Percentiles rank a stretch among this genome's conserved stretches.
These are phyloP conservation scores for Chaetomiaceae sp. DNA, from an alignment of 2,329 filamentous ascomycete genomes.

Conservation along the genomic window DNA sequence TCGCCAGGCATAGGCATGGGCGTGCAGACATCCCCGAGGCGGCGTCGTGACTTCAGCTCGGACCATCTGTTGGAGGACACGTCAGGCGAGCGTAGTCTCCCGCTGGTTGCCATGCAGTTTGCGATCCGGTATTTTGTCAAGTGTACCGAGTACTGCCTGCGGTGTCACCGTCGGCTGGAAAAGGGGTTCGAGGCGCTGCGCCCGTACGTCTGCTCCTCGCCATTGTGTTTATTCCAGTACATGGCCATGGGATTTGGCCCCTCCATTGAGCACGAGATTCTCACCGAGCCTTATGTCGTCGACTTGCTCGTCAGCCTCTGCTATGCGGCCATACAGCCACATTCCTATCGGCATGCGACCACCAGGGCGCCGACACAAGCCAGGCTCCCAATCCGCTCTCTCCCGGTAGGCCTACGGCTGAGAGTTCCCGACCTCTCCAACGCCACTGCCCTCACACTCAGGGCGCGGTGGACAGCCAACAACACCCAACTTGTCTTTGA, in stretches of 20 bases:
- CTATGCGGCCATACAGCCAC: constrained; percentile 48
- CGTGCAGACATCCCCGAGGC: not conserved
- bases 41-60: constrained; percentile 26
- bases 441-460: not conserved
- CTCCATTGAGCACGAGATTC: constrained; percentile 78
- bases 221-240: constrained; percentile 82
- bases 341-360: not conserved
- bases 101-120: constrained; percentile 66
- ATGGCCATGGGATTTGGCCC: constrained; percentile 81
- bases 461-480: not conserved
- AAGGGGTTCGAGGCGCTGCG: constrained; percentile 65
- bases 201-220: constrained; percentile 71
- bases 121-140: constrained; percentile 69
- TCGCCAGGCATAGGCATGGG: too few relatives aligned
- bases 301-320: constrained; percentile 82
- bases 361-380: not conserved
- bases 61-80: constrained; percentile 29
- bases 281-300: constrained; percentile 73
- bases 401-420: constrained; percentile 40
- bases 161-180: constrained; percentile 68
- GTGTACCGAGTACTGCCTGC: constrained; percentile 82
- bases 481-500: constrained; percentile 9
- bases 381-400: constrained; percentile 37
- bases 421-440: constrained; percentile 28
- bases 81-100: constrained; percentile 41